A percentile compares a stretch with the other conserved stretches of the same genome.
Evolutionary conservation across 2,329 filamentous ascomycete genomes (phyloP).

Genomic region (Tolypocladium paradoxum): DNA sequence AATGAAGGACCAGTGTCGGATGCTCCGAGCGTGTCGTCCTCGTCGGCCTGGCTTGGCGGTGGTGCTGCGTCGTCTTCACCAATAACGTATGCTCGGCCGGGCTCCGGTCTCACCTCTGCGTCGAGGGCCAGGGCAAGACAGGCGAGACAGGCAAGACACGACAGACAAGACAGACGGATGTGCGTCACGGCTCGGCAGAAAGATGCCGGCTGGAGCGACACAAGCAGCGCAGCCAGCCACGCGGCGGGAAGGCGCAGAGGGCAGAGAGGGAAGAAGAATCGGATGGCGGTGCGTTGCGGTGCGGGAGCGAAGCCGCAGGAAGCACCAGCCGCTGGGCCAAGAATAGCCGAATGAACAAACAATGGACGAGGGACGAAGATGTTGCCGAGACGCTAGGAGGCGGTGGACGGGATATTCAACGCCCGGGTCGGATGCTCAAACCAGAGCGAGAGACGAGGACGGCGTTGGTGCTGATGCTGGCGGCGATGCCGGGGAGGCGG

Average conservation of each 20-base stretch:
- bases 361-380: neutral
- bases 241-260: slow-evolving; percentile 8
- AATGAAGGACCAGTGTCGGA: neutral
- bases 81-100: slow-evolving; percentile 1
- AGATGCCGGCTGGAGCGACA: slow-evolving; percentile 11
- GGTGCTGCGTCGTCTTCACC: neutral
- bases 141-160: neutral
- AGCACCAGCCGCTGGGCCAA: neutral
- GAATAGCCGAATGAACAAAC: neutral
- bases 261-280: neutral
- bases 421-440: neutral
- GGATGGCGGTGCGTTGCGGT: neutral
- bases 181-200: slow-evolving; percentile 8
- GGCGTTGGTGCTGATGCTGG: too few relatives aligned
- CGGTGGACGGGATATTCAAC: neutral
- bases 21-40: neutral
- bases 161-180: neutral
- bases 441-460: too few relatives aligned
- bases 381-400: neutral
- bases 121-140: neutral
- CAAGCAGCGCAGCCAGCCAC: slow-evolving; percentile 5
- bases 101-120: neutral
- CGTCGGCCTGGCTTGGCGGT: neutral
- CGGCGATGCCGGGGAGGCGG: neutral
- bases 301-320: neutral